A percentile compares a stretch with the other conserved stretches of the same genome.
Conservation (phyloP, 2,329 filamentous ascomycete genomes). For the Tolypocladium tropicale region DNA sequence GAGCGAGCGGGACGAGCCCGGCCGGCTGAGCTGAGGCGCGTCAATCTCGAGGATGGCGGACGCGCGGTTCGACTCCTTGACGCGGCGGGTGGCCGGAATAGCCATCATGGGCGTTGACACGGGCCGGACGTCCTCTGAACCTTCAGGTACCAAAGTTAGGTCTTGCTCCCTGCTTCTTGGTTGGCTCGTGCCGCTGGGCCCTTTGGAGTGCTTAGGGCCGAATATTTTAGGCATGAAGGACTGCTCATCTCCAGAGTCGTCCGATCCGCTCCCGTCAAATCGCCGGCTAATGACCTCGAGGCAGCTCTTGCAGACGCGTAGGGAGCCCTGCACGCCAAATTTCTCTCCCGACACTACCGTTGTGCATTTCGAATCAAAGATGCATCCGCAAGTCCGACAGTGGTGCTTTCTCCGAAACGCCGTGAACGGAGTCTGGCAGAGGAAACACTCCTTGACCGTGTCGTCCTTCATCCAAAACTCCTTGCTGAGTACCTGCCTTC, state of each 20-base stretch:
- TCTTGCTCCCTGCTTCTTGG: slow-evolving; percentile 29
- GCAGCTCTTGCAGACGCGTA: slow-evolving; percentile 89
- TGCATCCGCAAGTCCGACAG: slow-evolving; percentile 92
- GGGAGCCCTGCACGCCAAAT: slow-evolving; percentile 75
- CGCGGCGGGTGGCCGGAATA: slow-evolving; percentile 53
- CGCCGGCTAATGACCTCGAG: slow-evolving; percentile 84
- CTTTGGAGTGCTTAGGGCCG: slow-evolving; percentile 40
- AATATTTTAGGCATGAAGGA: slow-evolving; percentile 57
- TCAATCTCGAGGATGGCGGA: slow-evolving; percentile 89
- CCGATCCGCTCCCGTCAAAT: slow-evolving; percentile 77
- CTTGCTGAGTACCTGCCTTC: slow-evolving; percentile 79
- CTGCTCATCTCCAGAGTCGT: slow-evolving; percentile 75
- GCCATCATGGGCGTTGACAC: slow-evolving; percentile 63
- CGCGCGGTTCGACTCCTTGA: slow-evolving; percentile 70
- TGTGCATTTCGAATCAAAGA: slow-evolving; percentile 95
- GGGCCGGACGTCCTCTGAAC: slow-evolving; percentile 38
- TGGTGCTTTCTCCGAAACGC: slow-evolving; percentile 95
- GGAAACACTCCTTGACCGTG: slow-evolving; percentile 93
- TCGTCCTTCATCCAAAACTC: slow-evolving; percentile 99
- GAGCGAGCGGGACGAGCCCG: slow-evolving; percentile 85
- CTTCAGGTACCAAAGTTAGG: slow-evolving; percentile 27
- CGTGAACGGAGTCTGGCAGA: slow-evolving; percentile 81
- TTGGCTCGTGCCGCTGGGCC: slow-evolving; percentile 17
- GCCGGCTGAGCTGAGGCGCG: slow-evolving; percentile 70
- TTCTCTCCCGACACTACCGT: slow-evolving; percentile 77